These are phyloP conservation scores for Penicillium digitatum DNA, from an alignment of 2,329 filamentous ascomycete species.

Conservation along the genomic window DNA sequence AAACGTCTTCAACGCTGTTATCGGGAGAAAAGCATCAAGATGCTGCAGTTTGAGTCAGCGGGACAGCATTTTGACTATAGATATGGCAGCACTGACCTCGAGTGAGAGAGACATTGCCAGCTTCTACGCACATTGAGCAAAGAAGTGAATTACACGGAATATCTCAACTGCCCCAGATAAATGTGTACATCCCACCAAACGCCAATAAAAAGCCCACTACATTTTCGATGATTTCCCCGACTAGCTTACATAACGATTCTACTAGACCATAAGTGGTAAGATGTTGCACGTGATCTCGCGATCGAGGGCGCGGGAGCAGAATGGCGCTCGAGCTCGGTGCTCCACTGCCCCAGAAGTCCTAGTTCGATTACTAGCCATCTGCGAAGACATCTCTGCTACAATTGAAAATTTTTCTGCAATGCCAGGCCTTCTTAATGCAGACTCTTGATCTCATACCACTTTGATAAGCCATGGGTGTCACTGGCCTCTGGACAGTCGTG, in stretches of 20 bases:
- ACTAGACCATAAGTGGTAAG: conserved; percentile 16
- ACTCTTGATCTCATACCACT: conserved; percentile 1
- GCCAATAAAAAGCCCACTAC: conserved; percentile 14
- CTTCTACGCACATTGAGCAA: conserved; percentile 16
- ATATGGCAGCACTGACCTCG: conserved; percentile 25
- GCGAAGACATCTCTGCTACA: background rate
- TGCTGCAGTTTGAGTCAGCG: conserved; percentile 33
- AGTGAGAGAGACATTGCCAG: conserved; percentile 28
- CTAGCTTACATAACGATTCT: conserved; percentile 2
- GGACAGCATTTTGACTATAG: background rate
- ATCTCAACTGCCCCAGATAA: conserved; percentile 2
- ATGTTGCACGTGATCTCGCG: conserved; percentile 26
- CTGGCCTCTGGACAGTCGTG: conserved; percentile 92
- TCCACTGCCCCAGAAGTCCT: background rate
- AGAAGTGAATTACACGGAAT: conserved; percentile 6
- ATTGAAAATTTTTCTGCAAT: background rate
- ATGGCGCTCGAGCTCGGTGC: background rate
- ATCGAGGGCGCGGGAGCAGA: background rate
- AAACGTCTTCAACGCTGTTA: conserved; percentile 39
- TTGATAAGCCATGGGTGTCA: conserved; percentile 75
- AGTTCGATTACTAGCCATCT: background rate
- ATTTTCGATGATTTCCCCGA: conserved; percentile 4
- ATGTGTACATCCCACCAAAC: conserved; percentile 10
- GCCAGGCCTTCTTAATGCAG: background rate
- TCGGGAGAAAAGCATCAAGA: conserved; percentile 43